Conservation (phyloP, 2,329 filamentous ascomycete genomes). For the Penicillium hesseltinei region DNA sequence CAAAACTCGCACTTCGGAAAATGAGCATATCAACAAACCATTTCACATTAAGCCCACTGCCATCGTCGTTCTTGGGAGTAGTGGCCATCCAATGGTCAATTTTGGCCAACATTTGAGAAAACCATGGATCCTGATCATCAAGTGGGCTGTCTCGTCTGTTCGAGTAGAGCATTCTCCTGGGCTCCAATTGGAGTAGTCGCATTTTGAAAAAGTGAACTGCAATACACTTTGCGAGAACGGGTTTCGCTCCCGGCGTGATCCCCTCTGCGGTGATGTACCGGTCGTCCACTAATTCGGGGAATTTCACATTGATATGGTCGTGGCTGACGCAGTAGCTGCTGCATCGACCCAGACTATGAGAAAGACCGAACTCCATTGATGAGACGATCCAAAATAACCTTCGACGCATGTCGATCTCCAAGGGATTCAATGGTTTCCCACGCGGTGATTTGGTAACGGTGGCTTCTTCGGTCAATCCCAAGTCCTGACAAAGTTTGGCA, state of each 20-base stretch:
- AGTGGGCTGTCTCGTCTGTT: constrained; percentile 74
- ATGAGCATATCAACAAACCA: constrained; percentile 62
- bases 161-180: constrained; percentile 80
- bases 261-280: constrained; percentile 75
- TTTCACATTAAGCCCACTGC: constrained; percentile 70
- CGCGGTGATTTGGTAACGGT: constrained; percentile 68
- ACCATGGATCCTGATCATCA: constrained; percentile 84
- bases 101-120: constrained; percentile 72
- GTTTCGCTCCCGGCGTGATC: constrained; percentile 65
- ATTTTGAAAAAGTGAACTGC: constrained; percentile 93
- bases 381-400: constrained; percentile 84
- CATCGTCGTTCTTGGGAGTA: constrained; percentile 68
- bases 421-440: constrained; percentile 61
- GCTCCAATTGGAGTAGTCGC: constrained; percentile 82
- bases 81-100: constrained; percentile 76
- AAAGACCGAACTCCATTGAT: constrained; percentile 83
- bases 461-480: constrained; percentile 84
- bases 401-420: constrained; percentile 85
- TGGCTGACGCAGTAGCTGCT: constrained; percentile 78
- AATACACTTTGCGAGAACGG: constrained; percentile 79
- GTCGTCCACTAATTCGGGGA: constrained; percentile 80
- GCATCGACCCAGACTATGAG: constrained; percentile 83
- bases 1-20: not conserved
- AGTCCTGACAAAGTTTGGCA: constrained; percentile 80
- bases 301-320: constrained; percentile 80